These are phyloP conservation scores for Oidiodendron maius DNA, from an alignment of 495 filamentous ascomycete genomes.

Conservation along the genomic window DNA sequence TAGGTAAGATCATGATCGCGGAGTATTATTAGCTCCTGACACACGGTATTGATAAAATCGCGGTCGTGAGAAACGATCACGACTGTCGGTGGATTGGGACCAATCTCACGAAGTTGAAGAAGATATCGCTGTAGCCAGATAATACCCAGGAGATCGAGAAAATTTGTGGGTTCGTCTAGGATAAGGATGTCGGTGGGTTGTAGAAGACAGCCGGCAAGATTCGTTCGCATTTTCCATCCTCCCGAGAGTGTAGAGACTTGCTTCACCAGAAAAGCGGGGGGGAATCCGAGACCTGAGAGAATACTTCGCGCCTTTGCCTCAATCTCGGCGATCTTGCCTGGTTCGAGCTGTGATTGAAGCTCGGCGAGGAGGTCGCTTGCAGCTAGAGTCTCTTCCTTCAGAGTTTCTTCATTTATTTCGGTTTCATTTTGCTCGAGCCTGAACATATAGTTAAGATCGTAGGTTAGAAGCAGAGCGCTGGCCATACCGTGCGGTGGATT, in stretches of 20 bases:
- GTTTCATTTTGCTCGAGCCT: slow-evolving; percentile 50
- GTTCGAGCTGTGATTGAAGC: slow-evolving; percentile 52
- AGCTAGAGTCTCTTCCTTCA: slow-evolving; percentile 55
- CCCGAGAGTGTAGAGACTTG: slow-evolving; percentile 63
- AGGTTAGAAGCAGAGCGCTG: neutral
- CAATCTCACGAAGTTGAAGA: slow-evolving; percentile 35
- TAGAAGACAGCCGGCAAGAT: slow-evolving; percentile 60
- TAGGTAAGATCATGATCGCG: slow-evolving; percentile 59
- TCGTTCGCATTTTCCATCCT: slow-evolving; percentile 72
- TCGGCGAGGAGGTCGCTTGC: slow-evolving; percentile 58
- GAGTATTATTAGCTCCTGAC: slow-evolving; percentile 70
- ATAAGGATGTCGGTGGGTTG: slow-evolving; percentile 73
- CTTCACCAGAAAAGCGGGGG: slow-evolving; percentile 47
- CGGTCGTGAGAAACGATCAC: slow-evolving; percentile 78
- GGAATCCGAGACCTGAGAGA: slow-evolving; percentile 67
- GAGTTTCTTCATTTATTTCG: slow-evolving; percentile 43
- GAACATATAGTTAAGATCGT: neutral
- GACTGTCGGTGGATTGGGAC: slow-evolving; percentile 40
- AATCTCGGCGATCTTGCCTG: slow-evolving; percentile 40
- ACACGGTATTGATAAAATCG: slow-evolving; percentile 64
- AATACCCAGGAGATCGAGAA: slow-evolving; percentile 73
- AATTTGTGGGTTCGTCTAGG: slow-evolving; percentile 85
- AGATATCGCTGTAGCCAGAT: slow-evolving; percentile 76
- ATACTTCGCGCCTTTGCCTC: slow-evolving; percentile 59
- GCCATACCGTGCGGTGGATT: slow-evolving; percentile 45